These are phyloP conservation scores for Thalassiosira hispida DNA, from an alignment of 352 stramenopile species.

Conservation along the genomic window DNA sequence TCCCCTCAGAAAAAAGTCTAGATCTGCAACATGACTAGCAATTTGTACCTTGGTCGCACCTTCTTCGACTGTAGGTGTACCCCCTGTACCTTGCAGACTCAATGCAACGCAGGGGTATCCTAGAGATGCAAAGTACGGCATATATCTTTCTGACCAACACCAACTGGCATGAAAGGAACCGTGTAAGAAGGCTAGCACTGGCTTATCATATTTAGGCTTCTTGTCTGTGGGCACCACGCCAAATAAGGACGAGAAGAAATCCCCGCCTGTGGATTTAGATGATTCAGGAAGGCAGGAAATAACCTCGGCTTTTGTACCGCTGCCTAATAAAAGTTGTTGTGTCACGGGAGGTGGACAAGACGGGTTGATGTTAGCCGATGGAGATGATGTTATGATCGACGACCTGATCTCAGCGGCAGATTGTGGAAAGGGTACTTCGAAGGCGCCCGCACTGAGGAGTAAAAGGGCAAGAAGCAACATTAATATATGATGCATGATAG, in stretches of 20 bases:
- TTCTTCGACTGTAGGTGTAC: constrained; percentile 68
- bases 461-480: not conserved
- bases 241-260: constrained; percentile 39
- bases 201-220: constrained; percentile 35
- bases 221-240: not conserved
- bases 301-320: constrained; percentile 44
- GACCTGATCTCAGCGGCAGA: constrained; percentile 33
- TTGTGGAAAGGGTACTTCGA: constrained; percentile 39
- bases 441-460: constrained; percentile 13
- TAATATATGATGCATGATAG: too few species aligned
- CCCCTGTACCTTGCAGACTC: constrained; percentile 80
- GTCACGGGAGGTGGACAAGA: constrained; percentile 9
- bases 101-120: constrained; percentile 81
- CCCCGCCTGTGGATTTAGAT: not conserved
- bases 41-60: constrained; percentile 80
- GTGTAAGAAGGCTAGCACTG: constrained; percentile 79
- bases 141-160: constrained; percentile 86
- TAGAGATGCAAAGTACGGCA: constrained; percentile 76
- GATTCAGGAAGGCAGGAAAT: constrained; percentile 32
- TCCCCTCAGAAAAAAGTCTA: constrained; percentile 64
- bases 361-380: not conserved
- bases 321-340: constrained; percentile 30
- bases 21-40: constrained; percentile 78
- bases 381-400: not conserved
- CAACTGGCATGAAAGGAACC: constrained; percentile 86